These are phyloP conservation scores for Galerina marginata DNA, from an alignment of 768 basidiomycete genomes.

Conservation along the genomic window DNA sequence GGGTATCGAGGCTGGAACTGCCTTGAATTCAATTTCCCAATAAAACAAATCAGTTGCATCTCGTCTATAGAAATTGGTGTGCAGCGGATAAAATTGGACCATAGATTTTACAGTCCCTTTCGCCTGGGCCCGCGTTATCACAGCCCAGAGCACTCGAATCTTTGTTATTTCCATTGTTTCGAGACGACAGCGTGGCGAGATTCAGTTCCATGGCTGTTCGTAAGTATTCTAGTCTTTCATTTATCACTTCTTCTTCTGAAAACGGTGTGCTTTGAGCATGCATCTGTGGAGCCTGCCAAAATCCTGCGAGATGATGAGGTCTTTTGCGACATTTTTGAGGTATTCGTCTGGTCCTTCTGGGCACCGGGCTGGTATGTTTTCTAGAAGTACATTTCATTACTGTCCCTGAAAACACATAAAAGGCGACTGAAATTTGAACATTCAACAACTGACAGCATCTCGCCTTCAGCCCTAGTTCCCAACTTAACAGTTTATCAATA, in stretches of 20 bases:
- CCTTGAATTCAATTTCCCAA: too few species aligned
- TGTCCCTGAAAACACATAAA: neutral
- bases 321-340: neutral
- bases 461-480: constrained; percentile 2
- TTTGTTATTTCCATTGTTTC: too few species aligned
- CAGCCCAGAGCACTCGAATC: too few species aligned
- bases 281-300: constrained; percentile 5
- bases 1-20: too few species aligned
- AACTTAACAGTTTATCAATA: neutral
- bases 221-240: neutral
- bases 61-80: too few species aligned
- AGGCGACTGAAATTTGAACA: neutral
- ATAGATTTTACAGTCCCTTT: too few species aligned
- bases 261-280: neutral
- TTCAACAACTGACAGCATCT: neutral
- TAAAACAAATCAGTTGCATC: too few species aligned
- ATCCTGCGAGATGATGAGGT: neutral
- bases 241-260: neutral
- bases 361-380: neutral
- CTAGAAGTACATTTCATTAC: neutral
- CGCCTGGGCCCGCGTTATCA: too few species aligned
- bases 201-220: neutral
- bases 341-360: neutral
- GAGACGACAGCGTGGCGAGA: neutral
- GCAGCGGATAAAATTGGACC: too few species aligned